These are phyloP conservation scores for Bifiguratus adelaidae DNA, from an alignment of 192 early-diverging fungal genomes.

Conservation along the genomic window DNA sequence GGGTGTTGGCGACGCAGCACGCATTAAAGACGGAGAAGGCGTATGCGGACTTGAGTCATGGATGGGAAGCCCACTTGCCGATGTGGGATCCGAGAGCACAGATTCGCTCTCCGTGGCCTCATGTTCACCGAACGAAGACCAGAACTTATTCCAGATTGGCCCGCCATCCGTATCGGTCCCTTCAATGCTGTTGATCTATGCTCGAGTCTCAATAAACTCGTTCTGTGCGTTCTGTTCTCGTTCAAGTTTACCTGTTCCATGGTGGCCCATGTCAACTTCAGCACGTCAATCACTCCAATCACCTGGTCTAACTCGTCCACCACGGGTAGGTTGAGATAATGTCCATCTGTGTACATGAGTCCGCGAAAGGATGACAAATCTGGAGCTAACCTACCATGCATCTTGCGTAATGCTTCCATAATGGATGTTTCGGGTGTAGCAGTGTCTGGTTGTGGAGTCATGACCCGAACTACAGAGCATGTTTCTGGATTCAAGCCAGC, in stretches of 20 bases:
- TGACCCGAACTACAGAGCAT: conserved; percentile 92
- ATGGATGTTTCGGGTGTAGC: conserved; percentile 60
- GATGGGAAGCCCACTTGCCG: conserved; percentile 26
- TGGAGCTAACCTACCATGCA: conserved; percentile 50
- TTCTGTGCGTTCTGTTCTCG: too few relatives aligned
- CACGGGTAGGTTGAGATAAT: conserved; percentile 78
- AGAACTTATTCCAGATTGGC: conserved; percentile 76
- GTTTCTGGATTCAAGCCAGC: conserved; percentile 79
- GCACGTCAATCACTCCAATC: conserved; percentile 72
- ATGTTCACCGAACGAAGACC: conserved; percentile 48
- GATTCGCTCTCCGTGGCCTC: conserved; percentile 58
- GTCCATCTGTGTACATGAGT: conserved; percentile 41
- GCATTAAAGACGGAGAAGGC: background rate
- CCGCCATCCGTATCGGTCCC: conserved; percentile 35
- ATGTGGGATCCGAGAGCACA: conserved; percentile 43
- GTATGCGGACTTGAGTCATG: too few relatives aligned
- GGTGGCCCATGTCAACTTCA: conserved; percentile 72
- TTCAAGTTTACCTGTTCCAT: conserved; percentile 80
- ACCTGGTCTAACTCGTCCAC: conserved; percentile 58
- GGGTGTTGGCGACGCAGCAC: conserved; percentile 20
- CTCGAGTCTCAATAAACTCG: too few relatives aligned
- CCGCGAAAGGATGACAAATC: background rate
- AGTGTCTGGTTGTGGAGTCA: conserved; percentile 88
- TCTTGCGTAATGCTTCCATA: conserved; percentile 72
- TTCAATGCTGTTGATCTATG: conserved; percentile 34